Percentiles rank a stretch among this genome's conserved stretches.
These are phyloP conservation scores for Serpula lacrymans DNA, from an alignment of 768 basidiomycete genomes.

Conservation along the genomic window DNA sequence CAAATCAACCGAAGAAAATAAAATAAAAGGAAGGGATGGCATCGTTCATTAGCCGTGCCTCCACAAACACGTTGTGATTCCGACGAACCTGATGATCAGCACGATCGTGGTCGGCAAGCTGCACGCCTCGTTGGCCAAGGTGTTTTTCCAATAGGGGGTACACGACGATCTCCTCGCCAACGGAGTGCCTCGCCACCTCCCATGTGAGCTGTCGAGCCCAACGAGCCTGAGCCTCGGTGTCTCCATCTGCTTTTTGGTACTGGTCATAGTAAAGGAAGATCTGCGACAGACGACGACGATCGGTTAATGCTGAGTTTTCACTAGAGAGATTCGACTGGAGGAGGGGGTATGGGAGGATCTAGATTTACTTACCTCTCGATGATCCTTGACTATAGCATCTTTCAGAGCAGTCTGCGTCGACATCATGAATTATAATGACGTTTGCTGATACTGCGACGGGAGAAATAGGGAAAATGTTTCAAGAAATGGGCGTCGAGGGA, in stretches of 20 bases:
- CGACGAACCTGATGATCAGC: slow-evolving; percentile 54
- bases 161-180: slow-evolving; percentile 60
- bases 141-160: slow-evolving; percentile 61
- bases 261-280: slow-evolving; percentile 56
- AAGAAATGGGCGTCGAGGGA: too few species aligned
- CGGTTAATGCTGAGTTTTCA: too few species aligned
- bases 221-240: slow-evolving; percentile 45
- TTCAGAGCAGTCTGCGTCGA: slow-evolving; percentile 30
- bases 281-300: too few species aligned
- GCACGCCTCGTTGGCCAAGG: slow-evolving; percentile 47
- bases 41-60: neutral
- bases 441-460: too few species aligned
- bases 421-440: too few species aligned
- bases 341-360: neutral
- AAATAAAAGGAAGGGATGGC: too few species aligned
- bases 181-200: slow-evolving; percentile 60
- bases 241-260: slow-evolving; percentile 38
- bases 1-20: too few species aligned
- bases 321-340: neutral
- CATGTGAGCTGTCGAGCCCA: slow-evolving; percentile 57
- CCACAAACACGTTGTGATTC: slow-evolving; percentile 2
- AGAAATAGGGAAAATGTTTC: too few species aligned
- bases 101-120: slow-evolving; percentile 54
- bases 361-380: slow-evolving; percentile 43
- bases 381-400: slow-evolving; percentile 45